Evolutionary conservation across 2,329 filamentous ascomycete species (phyloP), one percentile per base, ranked within the genome.

Genomic region (Zymoseptoria pseudotritici): DNA sequence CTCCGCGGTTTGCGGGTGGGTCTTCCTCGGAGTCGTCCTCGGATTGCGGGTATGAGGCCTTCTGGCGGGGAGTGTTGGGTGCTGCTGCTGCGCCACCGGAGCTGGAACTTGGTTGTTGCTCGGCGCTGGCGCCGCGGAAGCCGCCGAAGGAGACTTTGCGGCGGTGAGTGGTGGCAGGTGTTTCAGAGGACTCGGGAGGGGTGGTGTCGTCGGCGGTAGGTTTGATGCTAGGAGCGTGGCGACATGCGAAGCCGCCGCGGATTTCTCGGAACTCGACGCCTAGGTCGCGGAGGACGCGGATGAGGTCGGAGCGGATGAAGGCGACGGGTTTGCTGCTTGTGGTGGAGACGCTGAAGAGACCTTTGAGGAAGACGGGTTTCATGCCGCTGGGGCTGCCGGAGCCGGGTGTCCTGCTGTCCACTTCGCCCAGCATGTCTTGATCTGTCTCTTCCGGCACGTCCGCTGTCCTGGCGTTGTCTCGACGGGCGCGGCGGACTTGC

Each of bases 361-460:
- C 94, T 75, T 97, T 99, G 59, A 99, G 83, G 73, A 89, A 97
- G 2, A 97, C 94, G 0, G 94, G 94, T 73, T 96, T 97, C 57
- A 93, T 87, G 62, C 93, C 84, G 66, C 95, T 91, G 4, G 88
- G 60, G 66, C 84, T 86, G 62, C 85, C 82, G 55, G 77, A 68
- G 22, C 77, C 74, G n/a, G n/a, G 13, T 13, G 10, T 50, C 82
- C 80, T 72, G 24, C 76, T 79, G 60, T 82, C 80, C 1, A 79
- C 77, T 49, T 77, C 77, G n/a, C 77, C 79, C 19, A 82, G 84
- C 24, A 90, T 77, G 59, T 97, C 91, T 54, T 86, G 83, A 70
- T 96, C 91, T 0, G 91, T 96, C 76, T 97, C 94, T 73, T 97
- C 93, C 0, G 89, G 89, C 2, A 97, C 88, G 67, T 94, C 89